Percentiles rank a stretch among this genome's conserved stretches.
phyloP scores from a whole-genome alignment of 768 basidiomycete species.

The Mycena chlorophos region DNA sequence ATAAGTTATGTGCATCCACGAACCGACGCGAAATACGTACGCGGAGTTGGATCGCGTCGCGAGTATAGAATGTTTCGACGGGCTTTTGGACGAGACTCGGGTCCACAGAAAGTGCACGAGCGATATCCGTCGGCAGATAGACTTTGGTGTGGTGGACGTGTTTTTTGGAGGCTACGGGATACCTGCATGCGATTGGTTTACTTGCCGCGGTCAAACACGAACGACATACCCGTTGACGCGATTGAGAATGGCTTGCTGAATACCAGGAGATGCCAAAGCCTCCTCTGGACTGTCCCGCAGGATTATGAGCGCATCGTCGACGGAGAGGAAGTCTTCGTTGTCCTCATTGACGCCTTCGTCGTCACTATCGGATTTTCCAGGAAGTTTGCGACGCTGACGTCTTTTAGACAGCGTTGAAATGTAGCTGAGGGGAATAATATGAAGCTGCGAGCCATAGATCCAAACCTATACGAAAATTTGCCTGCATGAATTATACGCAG shows the following conservation, averaged over 20 bases:
- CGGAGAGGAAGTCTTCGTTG: conserved; percentile 52
- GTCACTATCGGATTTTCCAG: conserved; percentile 44
- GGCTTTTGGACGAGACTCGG: conserved; percentile 82
- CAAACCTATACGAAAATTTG: conserved; percentile 68
- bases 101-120: conserved; percentile 61
- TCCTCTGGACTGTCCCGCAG: conserved; percentile 53
- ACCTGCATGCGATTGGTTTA: conserved; percentile 43
- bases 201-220: not conserved
- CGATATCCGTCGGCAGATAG: conserved; percentile 79
- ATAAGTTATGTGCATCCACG: not conserved
- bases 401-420: conserved; percentile 65
- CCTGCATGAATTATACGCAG: conserved; percentile 34
- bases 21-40: conserved; percentile 44
- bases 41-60: conserved; percentile 87
- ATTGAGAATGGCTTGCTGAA: conserved; percentile 70
- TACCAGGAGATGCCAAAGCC: conserved; percentile 59
- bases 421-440: conserved; percentile 82
- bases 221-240: conserved; percentile 59
- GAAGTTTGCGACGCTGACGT: conserved; percentile 46
- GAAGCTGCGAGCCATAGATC: conserved; percentile 80
- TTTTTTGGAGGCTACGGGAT: conserved; percentile 62
- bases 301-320: conserved; percentile 62
- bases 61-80: conserved; percentile 90
- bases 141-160: conserved; percentile 80
- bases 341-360: conserved; percentile 51